Percentiles rank a stretch among this genome's conserved stretches.
phyloP scores from a whole-genome alignment of 805 yeast species.

The Saturnispora dispora region DNA sequence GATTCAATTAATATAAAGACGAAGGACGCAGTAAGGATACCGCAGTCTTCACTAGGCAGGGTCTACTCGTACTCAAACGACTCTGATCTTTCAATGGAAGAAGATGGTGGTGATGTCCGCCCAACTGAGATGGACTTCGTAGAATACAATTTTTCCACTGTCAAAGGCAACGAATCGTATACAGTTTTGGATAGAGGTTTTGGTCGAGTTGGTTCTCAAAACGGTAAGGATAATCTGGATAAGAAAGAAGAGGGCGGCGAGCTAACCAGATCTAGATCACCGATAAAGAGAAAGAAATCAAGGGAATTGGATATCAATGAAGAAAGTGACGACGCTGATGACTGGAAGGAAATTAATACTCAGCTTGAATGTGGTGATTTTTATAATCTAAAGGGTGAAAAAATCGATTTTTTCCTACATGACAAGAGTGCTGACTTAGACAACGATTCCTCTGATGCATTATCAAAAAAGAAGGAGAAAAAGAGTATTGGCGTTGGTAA shows the following conservation, averaged over 20 bases:
- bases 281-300: background rate
- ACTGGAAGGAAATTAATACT: slow-evolving; percentile 85
- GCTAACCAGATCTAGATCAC: background rate
- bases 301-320: slow-evolving; percentile 11
- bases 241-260: background rate
- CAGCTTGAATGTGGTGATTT: slow-evolving; percentile 61
- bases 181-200: slow-evolving; percentile 16
- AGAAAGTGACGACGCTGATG: slow-evolving; percentile 34
- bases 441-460: slow-evolving; percentile 5
- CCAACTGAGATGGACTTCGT: slow-evolving; percentile 19
- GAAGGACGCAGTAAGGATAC: background rate
- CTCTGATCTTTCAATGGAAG: slow-evolving; percentile 2
- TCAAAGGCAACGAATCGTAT: slow-evolving; percentile 13
- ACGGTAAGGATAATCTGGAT: background rate
- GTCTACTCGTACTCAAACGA: background rate
- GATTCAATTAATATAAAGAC: background rate
- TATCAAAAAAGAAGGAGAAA: slow-evolving; percentile 6
- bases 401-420: slow-evolving; percentile 34
- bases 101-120: background rate
- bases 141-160: slow-evolving; percentile 18
- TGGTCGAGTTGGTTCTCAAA: slow-evolving; percentile 7
- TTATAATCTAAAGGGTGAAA: slow-evolving; percentile 71
- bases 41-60: background rate
- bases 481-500: slow-evolving; percentile 11
- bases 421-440: slow-evolving; percentile 19